phyloP scores from a whole-genome alignment of 225 moss, liverwort and hornwort species.

The Physcomitrium patens region DNA sequence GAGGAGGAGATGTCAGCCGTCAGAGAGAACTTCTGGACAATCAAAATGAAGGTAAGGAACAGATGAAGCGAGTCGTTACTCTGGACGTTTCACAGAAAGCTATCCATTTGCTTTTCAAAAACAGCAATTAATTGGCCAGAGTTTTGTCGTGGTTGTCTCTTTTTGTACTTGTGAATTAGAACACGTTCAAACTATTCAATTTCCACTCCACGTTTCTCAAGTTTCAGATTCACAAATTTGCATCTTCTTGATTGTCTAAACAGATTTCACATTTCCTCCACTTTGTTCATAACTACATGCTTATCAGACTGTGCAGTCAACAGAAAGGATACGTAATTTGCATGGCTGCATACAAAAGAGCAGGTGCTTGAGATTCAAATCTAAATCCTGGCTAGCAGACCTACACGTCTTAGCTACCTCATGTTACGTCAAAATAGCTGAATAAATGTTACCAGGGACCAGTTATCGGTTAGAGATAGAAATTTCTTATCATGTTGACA shows the following conservation, averaged over 20 bases:
- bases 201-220: background rate
- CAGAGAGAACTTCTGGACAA: conserved; percentile 92
- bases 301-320: background rate
- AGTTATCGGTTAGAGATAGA: background rate
- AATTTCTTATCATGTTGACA: background rate
- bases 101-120: conserved; percentile 72
- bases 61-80: conserved; percentile 92
- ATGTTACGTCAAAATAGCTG: too few relatives aligned
- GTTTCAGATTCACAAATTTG: too few relatives aligned
- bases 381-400: background rate
- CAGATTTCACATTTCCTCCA: background rate
- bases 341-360: too few relatives aligned
- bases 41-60: conserved; percentile 95
- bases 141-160: background rate
- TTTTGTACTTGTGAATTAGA: background rate
- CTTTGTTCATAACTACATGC: too few relatives aligned
- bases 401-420: too few relatives aligned
- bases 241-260: background rate
- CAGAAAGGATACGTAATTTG: background rate
- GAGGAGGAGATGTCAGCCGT: conserved; percentile 89
- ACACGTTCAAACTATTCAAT: background rate
- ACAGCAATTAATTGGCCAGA: conserved; percentile 36
- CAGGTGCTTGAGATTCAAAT: background rate
- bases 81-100: conserved; percentile 96
- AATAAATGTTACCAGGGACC: too few relatives aligned